Evolutionary conservation across 176 grass and related monocot genomes (phyloP).

Genomic region (Lolium perenne): DNA sequence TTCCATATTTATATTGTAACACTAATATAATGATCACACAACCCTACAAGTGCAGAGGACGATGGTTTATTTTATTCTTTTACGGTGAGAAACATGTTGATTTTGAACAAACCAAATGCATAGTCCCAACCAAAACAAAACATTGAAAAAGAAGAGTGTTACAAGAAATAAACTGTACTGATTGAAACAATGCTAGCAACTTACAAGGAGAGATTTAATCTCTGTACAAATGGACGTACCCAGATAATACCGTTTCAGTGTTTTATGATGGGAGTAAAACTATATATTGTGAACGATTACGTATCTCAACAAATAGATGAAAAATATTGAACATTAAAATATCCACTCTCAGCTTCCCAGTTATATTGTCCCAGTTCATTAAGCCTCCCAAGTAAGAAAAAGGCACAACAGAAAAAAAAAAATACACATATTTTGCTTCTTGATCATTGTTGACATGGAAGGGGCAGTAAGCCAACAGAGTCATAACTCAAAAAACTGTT

Average conservation of each 20-base stretch:
- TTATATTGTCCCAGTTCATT: not conserved
- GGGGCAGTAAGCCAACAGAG: not conserved
- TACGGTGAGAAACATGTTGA: not conserved
- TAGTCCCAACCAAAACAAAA: not conserved
- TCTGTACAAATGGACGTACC: not conserved
- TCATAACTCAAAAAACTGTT: not conserved
- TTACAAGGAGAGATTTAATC: not conserved
- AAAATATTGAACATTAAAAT: not conserved
- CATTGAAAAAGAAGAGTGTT: not conserved
- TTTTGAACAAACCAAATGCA: slow-evolving; percentile 27
- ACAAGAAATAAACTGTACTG: not conserved
- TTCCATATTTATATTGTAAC: not conserved
- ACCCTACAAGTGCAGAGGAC: not conserved
- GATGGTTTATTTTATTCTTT: not conserved
- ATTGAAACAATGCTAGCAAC: not conserved
- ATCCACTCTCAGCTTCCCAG: not conserved
- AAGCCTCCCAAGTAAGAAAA: not conserved
- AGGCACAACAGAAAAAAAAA: not conserved
- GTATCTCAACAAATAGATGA: not conserved
- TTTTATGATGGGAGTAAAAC: not conserved
- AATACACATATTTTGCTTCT: not conserved
- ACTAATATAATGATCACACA: not conserved
- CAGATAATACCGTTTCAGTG: not conserved
- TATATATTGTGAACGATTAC: not conserved
- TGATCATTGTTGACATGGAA: slow-evolving; percentile 3